Base-by-base conservation (phyloP, 208 protist genomes). In the Sergeia podlipaevii region DNA sequence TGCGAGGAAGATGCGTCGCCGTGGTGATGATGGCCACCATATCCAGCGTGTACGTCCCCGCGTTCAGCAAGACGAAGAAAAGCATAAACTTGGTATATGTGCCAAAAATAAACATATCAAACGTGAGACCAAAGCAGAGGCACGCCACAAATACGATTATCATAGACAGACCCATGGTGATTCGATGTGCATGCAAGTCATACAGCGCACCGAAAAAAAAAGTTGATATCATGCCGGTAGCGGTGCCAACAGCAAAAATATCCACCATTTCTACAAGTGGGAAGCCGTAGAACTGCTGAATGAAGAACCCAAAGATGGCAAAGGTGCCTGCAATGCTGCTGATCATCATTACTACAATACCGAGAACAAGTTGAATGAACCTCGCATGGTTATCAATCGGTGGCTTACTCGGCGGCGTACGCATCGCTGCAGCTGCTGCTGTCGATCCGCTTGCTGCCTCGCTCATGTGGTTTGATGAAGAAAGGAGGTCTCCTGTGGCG, bases 1-100 rank as follows among this genome's bases (percentile, higher is more conserved):
- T 62, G 24, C 60, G 72, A 37, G 80, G 80, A 50, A 84, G 73
- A 49, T 78, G 65, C 24, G 55, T 75, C 48, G 81, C 55, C 13
- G 71, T 45, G 15, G 59, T 33, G 8, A 77, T 46, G 20, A 84
- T 46, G 11, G 60, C 52, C 2, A 41, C 32, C 36, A 88, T 57
- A 34, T 84, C 62, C 8, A 84, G 49, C 11, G 47, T 37, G 57
- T 73, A 67, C 53, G 58, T 55, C 24, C 75, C 75, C 42, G 38
- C 47, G 38, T 74, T 65, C 33, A 88, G 42, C 26, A 88, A 1
- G 24, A 52, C 71, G 46, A 79, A 84, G 50, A 77, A 74, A 34
- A 80, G 18, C 34, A 51, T 51, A 41, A 70, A 69, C 38, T 70
- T 50, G 15, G 33, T 7, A 32, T 65, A 52, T 7, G 60, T 73